phyloP scores from a whole-genome alignment of 2,329 filamentous ascomycete genomes.

The Byssothecium circinans region DNA sequence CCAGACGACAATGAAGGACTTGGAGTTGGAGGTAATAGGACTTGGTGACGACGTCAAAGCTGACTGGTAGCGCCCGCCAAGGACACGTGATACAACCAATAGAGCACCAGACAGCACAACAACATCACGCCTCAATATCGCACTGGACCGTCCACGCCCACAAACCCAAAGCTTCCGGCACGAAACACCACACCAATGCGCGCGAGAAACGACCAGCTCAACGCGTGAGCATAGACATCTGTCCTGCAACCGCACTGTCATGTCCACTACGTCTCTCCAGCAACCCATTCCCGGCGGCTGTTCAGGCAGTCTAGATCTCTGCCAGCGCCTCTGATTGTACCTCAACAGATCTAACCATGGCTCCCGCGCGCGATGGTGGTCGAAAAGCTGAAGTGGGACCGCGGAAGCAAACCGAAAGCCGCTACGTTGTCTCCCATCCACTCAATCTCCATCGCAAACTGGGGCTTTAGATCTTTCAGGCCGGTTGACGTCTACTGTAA shows the following conservation, averaged over 20 bases:
- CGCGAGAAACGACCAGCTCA: conserved; percentile 7
- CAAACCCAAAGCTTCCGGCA: conserved; percentile 1
- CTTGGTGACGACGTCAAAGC: too few species aligned
- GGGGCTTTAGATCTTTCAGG: conserved; percentile 24
- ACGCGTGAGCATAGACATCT: conserved; percentile 21
- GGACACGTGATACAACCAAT: too few species aligned
- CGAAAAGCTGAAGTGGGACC: conserved; percentile 34
- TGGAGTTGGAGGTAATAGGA: too few species aligned
- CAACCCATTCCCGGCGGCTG: conserved; percentile 26
- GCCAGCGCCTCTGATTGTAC: conserved; percentile 36
- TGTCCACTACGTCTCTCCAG: conserved; percentile 22
- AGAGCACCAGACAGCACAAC: too few species aligned
- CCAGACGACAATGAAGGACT: too few species aligned
- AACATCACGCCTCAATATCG: too few species aligned
- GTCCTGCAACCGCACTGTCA: conserved; percentile 23
- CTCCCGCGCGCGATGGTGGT: conserved; percentile 43
- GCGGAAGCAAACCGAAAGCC: conserved; percentile 34
- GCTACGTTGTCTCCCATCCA: conserved; percentile 33
- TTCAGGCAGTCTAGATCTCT: conserved; percentile 10
- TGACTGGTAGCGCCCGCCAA: too few species aligned
- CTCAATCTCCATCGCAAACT: conserved; percentile 24
- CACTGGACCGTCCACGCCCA: not conserved
- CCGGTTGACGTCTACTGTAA: conserved; percentile 13
- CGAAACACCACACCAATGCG: conserved; percentile 3
- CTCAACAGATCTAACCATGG: conserved; percentile 41